Percentiles rank a stretch among this genome's conserved stretches.
Conservation (phyloP, 768 basidiomycete species). For the Ramaria sp. region DNA sequence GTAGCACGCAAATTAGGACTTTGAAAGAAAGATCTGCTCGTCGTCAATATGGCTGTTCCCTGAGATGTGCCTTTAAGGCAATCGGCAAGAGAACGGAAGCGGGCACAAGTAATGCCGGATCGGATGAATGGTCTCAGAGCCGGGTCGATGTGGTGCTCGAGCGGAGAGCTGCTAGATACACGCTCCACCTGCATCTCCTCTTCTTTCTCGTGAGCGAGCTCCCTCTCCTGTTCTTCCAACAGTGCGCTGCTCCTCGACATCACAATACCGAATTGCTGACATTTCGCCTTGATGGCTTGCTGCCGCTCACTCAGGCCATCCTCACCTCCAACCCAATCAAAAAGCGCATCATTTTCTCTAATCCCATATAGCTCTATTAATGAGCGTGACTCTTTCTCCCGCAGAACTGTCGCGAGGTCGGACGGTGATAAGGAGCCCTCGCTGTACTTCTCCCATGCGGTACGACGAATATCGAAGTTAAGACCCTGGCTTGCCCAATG, state of each 20-base stretch:
- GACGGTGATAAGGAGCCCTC: background rate
- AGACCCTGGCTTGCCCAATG: slow-evolving; percentile 32
- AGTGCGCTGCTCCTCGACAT: slow-evolving; percentile 16
- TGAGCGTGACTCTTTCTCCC: background rate
- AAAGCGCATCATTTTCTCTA: background rate
- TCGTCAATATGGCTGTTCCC: slow-evolving; percentile 16
- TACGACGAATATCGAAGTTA: slow-evolving; percentile 1
- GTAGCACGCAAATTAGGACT: slow-evolving; percentile 24
- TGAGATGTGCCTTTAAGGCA: background rate
- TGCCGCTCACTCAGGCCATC: background rate
- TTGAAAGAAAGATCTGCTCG: slow-evolving; percentile 11
- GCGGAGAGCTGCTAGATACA: slow-evolving; percentile 21
- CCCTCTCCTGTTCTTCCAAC: slow-evolving; percentile 43
- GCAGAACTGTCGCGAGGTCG: background rate
- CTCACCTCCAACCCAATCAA: background rate
- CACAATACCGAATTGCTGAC: slow-evolving; percentile 19
- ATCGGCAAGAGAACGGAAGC: background rate
- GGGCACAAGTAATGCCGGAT: slow-evolving; percentile 14
- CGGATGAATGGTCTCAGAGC: slow-evolving; percentile 20
- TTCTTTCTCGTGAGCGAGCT: slow-evolving; percentile 31
- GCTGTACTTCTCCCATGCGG: slow-evolving; percentile 6
- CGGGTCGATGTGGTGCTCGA: slow-evolving; percentile 17
- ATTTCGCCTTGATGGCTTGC: slow-evolving; percentile 17
- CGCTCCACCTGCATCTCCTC: slow-evolving; percentile 29
- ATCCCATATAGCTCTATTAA: slow-evolving; percentile 6